Evolutionary conservation across 2,329 filamentous ascomycete genomes (phyloP), one percentile per base, ranked within the genome.

Genomic region (Hypomyces perniciosus): DNA sequence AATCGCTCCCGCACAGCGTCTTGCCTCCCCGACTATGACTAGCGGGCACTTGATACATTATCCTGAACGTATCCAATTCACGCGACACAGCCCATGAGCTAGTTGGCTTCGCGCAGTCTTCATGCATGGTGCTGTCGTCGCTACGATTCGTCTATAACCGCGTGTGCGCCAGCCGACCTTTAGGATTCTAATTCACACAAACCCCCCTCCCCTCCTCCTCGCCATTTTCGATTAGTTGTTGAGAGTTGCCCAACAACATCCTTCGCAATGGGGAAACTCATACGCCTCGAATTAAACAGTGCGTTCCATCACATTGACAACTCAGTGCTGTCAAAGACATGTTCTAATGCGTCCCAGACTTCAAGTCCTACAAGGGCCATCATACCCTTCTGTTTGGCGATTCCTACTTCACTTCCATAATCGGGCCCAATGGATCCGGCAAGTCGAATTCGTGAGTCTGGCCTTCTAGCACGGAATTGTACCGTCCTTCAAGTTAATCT

Each of bases 301-400:
- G 77, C 58, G 84, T 75, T 50, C 39, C 40, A 35, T 46, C 10
- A 38, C 13, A 43, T 30, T 10, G 3, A 45, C 13, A 31, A 8
- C 26, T 27, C 9, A 34, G 33, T 33, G 13, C 12, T 3, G 9
- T 4, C 12, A 31, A 10, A 30, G n/a, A 27, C 13, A 38, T 20
- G 41, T 9, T 29, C 44, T 27, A 46, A 52, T 44, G 34, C 42
- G 42, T 34, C 41, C 29, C 63, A 93, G 88, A 99, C 76, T 99
- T 99, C 83, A 99, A 99, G 75, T 97, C 93, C 62, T 99, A 99
- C 77, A 96, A 96, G 71, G 93, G 91, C 52, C 91, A 96, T 63
- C 93, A 99, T 74, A 85, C 83, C 54, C 83, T 99, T 41, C 82
- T 96, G 48, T 96, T 99, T 63, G 92, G 92, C 64, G 92, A 99